These are phyloP conservation scores for Talaromyces nanjingensis DNA, from an alignment of 495 filamentous ascomycete species.

Conservation along the genomic window DNA sequence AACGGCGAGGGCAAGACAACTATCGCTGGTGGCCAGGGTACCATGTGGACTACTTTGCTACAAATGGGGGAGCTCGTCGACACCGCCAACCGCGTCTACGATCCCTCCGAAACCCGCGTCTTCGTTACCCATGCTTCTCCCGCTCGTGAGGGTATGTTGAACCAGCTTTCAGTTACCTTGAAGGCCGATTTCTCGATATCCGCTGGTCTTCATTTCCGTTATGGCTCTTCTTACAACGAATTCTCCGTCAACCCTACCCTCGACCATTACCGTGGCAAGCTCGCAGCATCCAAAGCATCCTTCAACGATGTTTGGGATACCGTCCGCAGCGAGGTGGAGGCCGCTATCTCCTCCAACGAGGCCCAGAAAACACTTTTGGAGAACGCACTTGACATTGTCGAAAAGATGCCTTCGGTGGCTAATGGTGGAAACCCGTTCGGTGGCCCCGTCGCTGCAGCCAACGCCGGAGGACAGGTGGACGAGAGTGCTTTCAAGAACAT, in stretches of 20 bases:
- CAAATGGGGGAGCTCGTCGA: slow-evolving; percentile 99
- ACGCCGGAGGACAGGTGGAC: slow-evolving; percentile 80
- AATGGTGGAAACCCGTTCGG: slow-evolving; percentile 97
- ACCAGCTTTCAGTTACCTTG: slow-evolving; percentile 94
- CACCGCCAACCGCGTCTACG: slow-evolving; percentile 95
- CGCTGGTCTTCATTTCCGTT: slow-evolving; percentile 95
- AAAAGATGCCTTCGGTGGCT: slow-evolving; percentile 91
- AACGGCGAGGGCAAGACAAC: slow-evolving; percentile 97
- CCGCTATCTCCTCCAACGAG: slow-evolving; percentile 86
- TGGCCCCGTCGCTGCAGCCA: slow-evolving; percentile 66
- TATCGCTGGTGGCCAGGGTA: slow-evolving; percentile 96
- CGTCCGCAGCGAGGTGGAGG: slow-evolving; percentile 88
- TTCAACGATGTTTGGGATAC: slow-evolving; percentile 99
- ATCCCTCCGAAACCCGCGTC: slow-evolving; percentile 95
- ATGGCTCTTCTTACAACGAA: slow-evolving; percentile 98
- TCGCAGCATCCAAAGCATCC: slow-evolving; percentile 96
- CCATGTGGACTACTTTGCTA: slow-evolving; percentile 98
- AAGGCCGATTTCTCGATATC: slow-evolving; percentile 99
- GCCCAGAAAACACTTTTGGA: slow-evolving; percentile 84
- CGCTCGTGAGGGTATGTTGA: slow-evolving; percentile 91
- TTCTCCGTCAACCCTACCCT: slow-evolving; percentile 98
- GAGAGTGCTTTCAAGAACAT: slow-evolving; percentile 99
- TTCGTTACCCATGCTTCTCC: slow-evolving; percentile 98
- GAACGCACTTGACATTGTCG: slow-evolving; percentile 82
- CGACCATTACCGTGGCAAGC: slow-evolving; percentile 98